phyloP scores from a whole-genome alignment of 2,329 filamentous ascomycete genomes.

The Colletotrichum brevisporum region DNA sequence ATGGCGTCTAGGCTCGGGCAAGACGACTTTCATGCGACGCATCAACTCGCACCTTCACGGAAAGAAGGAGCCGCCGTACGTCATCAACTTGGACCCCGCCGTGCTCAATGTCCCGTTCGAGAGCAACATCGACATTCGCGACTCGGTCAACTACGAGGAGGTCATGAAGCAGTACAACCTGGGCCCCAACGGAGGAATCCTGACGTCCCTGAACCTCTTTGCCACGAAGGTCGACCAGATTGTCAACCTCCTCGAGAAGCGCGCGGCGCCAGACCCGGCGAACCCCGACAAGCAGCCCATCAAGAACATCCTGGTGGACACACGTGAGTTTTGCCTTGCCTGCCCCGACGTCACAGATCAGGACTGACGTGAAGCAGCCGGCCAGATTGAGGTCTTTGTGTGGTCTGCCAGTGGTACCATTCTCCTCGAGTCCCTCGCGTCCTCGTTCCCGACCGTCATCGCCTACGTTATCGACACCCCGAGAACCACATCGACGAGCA shows the following conservation, averaged over 20 bases:
- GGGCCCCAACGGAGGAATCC: constrained; percentile 95
- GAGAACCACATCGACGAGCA: constrained; percentile 90
- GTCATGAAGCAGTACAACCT: constrained; percentile 99
- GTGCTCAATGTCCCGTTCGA: constrained; percentile 95
- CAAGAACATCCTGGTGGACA: constrained; percentile 92
- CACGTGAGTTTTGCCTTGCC: constrained; percentile 61
- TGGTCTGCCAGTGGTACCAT: constrained; percentile 98
- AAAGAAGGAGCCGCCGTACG: constrained; percentile 86
- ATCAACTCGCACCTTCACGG: constrained; percentile 94
- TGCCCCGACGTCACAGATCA: no score
- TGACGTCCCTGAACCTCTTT: constrained; percentile 96
- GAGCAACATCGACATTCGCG: constrained; percentile 98
- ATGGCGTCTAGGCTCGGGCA: constrained; percentile 80
- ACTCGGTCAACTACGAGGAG: constrained; percentile 99
- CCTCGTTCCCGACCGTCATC: constrained; percentile 95
- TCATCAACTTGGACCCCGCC: constrained; percentile 96
- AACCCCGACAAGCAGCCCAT: constrained; percentile 75
- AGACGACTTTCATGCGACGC: constrained; percentile 99
- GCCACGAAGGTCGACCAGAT: constrained; percentile 99
- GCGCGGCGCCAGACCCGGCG: constrained; percentile 75
- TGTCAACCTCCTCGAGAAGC: constrained; percentile 89
- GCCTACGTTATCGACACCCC: constrained; percentile 99
- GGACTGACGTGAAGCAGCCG: constrained; percentile 60
- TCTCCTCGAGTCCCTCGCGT: constrained; percentile 91
- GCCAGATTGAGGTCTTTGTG: constrained; percentile 98